These are phyloP conservation scores for Leptomonas pyrrhocoris DNA, from an alignment of 208 protist genomes.

Conservation along the genomic window DNA sequence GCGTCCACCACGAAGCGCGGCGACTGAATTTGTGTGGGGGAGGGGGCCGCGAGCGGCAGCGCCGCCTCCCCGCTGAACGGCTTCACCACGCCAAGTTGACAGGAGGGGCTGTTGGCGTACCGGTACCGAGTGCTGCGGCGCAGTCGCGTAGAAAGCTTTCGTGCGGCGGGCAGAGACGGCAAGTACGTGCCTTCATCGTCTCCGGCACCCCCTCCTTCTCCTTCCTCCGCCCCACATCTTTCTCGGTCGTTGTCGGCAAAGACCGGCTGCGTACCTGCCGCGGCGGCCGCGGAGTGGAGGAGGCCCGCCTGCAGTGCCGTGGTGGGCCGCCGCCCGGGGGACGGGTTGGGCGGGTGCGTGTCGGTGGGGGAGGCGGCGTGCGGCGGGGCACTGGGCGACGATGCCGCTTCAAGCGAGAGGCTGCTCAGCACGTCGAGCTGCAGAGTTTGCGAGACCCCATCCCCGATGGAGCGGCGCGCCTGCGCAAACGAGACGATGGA, in stretches of 20 bases:
- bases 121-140: conserved; percentile 20
- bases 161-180: background rate
- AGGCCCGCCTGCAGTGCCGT: background rate
- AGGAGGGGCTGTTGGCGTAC: background rate
- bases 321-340: conserved; percentile 3
- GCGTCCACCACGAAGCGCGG: background rate
- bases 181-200: background rate
- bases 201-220: background rate
- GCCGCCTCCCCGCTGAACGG: background rate
- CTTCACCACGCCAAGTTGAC: conserved; percentile 4
- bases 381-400: background rate
- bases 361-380: background rate
- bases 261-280: too few relatives aligned
- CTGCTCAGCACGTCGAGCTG: conserved; percentile 1
- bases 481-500: background rate
- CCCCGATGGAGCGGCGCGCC: background rate
- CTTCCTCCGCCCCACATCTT: background rate
- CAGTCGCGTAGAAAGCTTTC: conserved; percentile 15
- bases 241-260: background rate
- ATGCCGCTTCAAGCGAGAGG: background rate
- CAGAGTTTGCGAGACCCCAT: background rate
- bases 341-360: background rate
- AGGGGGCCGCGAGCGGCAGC: background rate
- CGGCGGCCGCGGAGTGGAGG: too few relatives aligned
- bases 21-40: background rate